Percentiles rank a stretch among this genome's conserved stretches.
Conservation (phyloP, 208 protist genomes). For the Trichomonas gallinae region DNA sequence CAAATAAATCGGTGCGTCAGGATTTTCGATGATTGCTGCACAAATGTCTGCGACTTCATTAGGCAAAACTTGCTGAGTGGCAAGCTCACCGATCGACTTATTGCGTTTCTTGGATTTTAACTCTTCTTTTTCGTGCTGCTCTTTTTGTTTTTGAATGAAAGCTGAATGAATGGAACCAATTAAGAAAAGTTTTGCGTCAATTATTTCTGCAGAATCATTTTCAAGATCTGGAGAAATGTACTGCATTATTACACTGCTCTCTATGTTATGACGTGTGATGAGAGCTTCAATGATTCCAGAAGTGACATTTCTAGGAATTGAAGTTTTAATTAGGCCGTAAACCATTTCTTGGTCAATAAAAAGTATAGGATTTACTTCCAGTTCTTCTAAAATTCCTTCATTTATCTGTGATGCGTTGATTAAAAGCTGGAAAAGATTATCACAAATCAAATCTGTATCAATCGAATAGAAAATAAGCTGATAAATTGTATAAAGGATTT, state of each 20-base stretch:
- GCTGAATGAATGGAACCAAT: background rate
- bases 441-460: background rate
- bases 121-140: background rate
- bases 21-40: background rate
- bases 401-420: background rate
- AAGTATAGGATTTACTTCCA: background rate
- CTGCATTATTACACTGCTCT: background rate
- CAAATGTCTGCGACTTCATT: background rate
- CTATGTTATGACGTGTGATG: background rate
- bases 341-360: background rate
- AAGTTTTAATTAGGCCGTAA: background rate
- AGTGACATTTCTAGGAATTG: background rate
- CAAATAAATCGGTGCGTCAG: background rate
- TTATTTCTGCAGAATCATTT: background rate
- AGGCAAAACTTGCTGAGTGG: background rate
- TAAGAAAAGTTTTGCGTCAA: background rate
- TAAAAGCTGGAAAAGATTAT: background rate
- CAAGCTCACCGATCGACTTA: background rate
- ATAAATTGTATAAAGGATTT: background rate
- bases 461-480: background rate
- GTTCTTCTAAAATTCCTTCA: background rate
- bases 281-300: background rate
- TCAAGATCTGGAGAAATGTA: background rate
- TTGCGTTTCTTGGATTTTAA: background rate
- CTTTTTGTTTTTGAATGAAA: background rate